A percentile compares a stretch with the other conserved stretches of the same genome.
Evolutionary conservation across 1,284 basidiomycete species (phyloP).

Genomic region (Ceratobasidium sp.): DNA sequence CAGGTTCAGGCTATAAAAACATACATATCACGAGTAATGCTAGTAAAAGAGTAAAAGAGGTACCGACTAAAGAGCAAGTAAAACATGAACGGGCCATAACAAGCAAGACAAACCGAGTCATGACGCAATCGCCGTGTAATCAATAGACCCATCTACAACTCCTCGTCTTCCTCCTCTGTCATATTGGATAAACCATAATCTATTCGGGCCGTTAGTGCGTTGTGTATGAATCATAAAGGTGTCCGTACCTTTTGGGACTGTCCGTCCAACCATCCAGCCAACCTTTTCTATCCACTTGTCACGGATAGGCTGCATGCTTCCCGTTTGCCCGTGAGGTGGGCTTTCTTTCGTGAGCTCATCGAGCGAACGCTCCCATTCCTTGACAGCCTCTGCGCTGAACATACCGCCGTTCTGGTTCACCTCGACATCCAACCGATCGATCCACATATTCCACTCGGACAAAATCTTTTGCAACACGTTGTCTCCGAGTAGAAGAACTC

Average conservation of each 20-base stretch:
- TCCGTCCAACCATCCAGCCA: slow-evolving; percentile 76
- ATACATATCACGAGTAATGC: slow-evolving; percentile 26
- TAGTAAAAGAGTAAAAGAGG: neutral
- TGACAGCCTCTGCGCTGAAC: slow-evolving; percentile 74
- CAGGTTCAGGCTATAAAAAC: slow-evolving; percentile 13
- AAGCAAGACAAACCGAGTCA: neutral
- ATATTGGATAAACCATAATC: slow-evolving; percentile 16
- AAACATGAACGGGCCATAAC: neutral
- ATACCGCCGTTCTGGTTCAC: slow-evolving; percentile 77
- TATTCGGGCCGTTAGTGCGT: neutral
- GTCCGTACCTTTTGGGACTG: slow-evolving; percentile 17
- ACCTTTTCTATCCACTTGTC: slow-evolving; percentile 75
- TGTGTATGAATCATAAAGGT: neutral
- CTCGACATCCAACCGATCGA: slow-evolving; percentile 67
- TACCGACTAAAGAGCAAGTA: slow-evolving; percentile 14
- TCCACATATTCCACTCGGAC: slow-evolving; percentile 79
- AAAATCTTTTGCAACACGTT: slow-evolving; percentile 59
- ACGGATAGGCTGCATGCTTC: slow-evolving; percentile 64
- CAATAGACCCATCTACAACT: slow-evolving; percentile 21
- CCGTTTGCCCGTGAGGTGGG: slow-evolving; percentile 37
- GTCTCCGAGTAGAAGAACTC: slow-evolving; percentile 59
- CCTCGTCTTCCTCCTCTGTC: slow-evolving; percentile 33
- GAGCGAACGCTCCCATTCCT: slow-evolving; percentile 69
- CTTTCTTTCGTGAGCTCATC: slow-evolving; percentile 61
- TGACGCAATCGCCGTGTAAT: neutral